Conservation (phyloP, 2,329 filamentous ascomycete genomes). For the Byssothecium circinans region DNA sequence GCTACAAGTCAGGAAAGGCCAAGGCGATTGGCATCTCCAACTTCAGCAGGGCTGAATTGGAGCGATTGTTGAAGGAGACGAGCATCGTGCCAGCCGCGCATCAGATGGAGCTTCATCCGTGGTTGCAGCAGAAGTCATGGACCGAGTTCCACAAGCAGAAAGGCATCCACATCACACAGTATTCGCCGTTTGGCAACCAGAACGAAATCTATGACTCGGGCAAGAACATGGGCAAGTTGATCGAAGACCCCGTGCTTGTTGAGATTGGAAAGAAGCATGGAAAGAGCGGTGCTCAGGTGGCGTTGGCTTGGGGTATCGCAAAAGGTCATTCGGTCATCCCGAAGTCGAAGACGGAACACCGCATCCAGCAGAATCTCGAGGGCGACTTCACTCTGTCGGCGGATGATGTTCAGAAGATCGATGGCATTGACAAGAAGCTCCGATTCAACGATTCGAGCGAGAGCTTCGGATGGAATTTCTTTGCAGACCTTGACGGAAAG, state of each 20-base stretch:
- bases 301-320: slow-evolving; percentile 87
- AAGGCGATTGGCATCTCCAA: slow-evolving; percentile 39
- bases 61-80: slow-evolving; percentile 54
- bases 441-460: slow-evolving; percentile 63
- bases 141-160: slow-evolving; percentile 30
- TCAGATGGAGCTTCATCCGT: slow-evolving; percentile 37
- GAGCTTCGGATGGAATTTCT: slow-evolving; percentile 62
- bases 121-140: slow-evolving; percentile 32
- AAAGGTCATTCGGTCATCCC: slow-evolving; percentile 38
- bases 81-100: slow-evolving; percentile 33
- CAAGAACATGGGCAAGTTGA: slow-evolving; percentile 40
- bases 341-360: slow-evolving; percentile 35
- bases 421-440: slow-evolving; percentile 60
- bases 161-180: slow-evolving; percentile 38
- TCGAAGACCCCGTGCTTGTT: slow-evolving; percentile 62
- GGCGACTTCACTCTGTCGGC: slow-evolving; percentile 71
- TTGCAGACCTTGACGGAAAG: slow-evolving; percentile 59
- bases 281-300: slow-evolving; percentile 76
- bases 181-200: slow-evolving; percentile 40
- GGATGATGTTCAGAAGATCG: slow-evolving; percentile 69
- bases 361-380: slow-evolving; percentile 35
- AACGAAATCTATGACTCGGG: slow-evolving; percentile 36
- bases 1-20: slow-evolving; percentile 37
- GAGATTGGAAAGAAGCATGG: slow-evolving; percentile 67
- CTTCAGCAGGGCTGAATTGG: slow-evolving; percentile 45